Evolutionary conservation across 768 basidiomycete species (phyloP), one percentile per base, ranked within the genome.

Genomic region (Phanerodontia chrysosporium): DNA sequence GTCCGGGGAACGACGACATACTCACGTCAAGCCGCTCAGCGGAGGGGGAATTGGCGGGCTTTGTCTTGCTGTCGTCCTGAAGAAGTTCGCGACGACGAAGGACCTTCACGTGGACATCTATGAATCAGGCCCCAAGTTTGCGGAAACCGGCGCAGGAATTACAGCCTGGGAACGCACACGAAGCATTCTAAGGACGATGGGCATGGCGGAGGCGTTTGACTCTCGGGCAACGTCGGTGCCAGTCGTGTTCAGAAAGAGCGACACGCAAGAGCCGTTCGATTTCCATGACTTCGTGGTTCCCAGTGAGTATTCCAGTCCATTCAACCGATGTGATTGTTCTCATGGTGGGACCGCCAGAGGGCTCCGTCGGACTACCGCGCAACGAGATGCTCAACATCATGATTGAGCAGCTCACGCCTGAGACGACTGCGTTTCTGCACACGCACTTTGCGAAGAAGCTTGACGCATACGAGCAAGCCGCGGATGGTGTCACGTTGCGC

Each of bases 361-460:
- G 52, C 9, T 35, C 30, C 8, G 35, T 24, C 35, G 22, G 52
- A 1, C 14, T 53, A 22, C 30, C 52, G 9, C 52, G 52, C 35
- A 18, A 22, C 1, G 32, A 32, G 21, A 35, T 39, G 35, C 52
- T 53, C 5, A 53, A 53, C 35, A 30, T 53, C 32, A 14, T 53
- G 22, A 10, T 53, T 24, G 36, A 53, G 25, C 35, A 39, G 12
- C 39, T 53, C 7, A 25, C 8, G 13, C 52, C 9, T 2, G 52
- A 51, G 2, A n/a, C 51, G 6, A 2, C 51, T 6, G 21, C 29
- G 2, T 51, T 51, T 30, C 30, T 66, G 62, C 45, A 18, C 10
- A 48, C 10, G 28, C 67, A 67, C 58, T 60, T 67, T 14, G 21
- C 45, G 8, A 69, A 68, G 56, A 58, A 60, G 3, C 36, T 68